phyloP scores from a whole-genome alignment of 2,329 filamentous ascomycete species.

The Amesomyces nigricolor region DNA sequence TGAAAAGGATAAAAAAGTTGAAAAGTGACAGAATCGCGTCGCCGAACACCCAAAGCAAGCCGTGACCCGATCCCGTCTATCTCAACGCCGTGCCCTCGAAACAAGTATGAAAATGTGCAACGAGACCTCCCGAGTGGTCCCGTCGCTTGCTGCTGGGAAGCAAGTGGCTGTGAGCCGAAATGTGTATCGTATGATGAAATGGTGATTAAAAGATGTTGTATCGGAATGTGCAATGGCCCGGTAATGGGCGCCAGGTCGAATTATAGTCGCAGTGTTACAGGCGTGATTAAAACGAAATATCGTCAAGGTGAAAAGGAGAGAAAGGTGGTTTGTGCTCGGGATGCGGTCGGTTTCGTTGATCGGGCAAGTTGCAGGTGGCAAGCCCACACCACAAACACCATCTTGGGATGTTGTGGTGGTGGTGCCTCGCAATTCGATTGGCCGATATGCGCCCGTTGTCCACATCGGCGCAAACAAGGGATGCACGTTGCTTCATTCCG shows the following conservation, averaged over 20 bases:
- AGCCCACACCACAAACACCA: neutral
- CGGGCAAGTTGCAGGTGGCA: constrained; percentile 1
- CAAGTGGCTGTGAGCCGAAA: constrained; percentile 30
- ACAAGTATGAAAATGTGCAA: constrained; percentile 21
- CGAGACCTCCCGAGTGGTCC: constrained; percentile 13
- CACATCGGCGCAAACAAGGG: constrained; percentile 20
- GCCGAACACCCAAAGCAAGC: constrained; percentile 11
- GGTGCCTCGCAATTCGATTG: constrained; percentile 10
- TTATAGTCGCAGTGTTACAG: constrained; percentile 15
- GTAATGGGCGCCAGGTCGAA: constrained; percentile 4
- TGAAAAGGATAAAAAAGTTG: constrained; percentile 13
- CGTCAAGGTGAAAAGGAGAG: neutral
- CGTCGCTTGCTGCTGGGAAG: constrained; percentile 27
- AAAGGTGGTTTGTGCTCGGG: neutral
- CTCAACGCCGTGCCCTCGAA: constrained; percentile 23
- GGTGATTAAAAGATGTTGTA: constrained; percentile 32
- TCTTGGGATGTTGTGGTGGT: neutral
- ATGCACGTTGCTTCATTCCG: constrained; percentile 9
- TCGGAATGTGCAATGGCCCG: constrained; percentile 24
- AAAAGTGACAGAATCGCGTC: constrained; percentile 14
- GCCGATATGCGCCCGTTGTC: constrained; percentile 10
- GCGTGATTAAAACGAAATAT: constrained; percentile 25
- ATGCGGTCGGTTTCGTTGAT: neutral
- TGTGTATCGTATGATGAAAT: constrained; percentile 28
- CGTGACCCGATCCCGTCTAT: constrained; percentile 22